A percentile compares a stretch with the other conserved stretches of the same genome.
phyloP scores from a whole-genome alignment of 768 basidiomycete genomes.

The Flagelloscypha sp. region DNA sequence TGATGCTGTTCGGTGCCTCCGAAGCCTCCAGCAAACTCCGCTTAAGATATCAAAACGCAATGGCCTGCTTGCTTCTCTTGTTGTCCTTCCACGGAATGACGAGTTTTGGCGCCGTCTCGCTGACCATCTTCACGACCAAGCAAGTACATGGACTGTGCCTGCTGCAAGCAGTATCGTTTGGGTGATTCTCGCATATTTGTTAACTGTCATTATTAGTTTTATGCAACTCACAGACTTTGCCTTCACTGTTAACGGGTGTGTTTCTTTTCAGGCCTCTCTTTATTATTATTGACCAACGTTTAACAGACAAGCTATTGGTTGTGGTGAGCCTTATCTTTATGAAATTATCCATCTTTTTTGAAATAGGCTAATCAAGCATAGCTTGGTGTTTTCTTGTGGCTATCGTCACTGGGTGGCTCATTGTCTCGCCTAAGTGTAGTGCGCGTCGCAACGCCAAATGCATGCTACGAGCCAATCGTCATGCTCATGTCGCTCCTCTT shows the following conservation, averaged over 20 bases:
- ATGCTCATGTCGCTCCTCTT: too few relatives aligned
- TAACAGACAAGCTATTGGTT: too few relatives aligned
- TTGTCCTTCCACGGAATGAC: constrained; percentile 9
- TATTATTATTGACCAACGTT: too few relatives aligned
- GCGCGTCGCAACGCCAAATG: too few relatives aligned
- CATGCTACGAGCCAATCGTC: too few relatives aligned
- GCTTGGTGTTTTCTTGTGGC: too few relatives aligned
- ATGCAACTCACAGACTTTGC: constrained; percentile 14
- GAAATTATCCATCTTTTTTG: too few relatives aligned
- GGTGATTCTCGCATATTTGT: constrained; percentile 11
- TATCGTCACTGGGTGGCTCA: constrained; percentile 33
- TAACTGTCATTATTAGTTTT: constrained; percentile 13
- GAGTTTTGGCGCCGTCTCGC: constrained; percentile 6
- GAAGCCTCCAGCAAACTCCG: constrained; percentile 11
- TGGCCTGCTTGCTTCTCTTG: constrained; percentile 7
- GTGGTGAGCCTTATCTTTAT: too few relatives aligned
- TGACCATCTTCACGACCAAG: constrained; percentile 11
- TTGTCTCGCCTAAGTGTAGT: constrained; percentile 33
- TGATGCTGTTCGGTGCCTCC: constrained; percentile 26
- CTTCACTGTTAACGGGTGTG: constrained; percentile 4
- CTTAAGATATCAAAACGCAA: constrained; percentile 1
- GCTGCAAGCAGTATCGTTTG: constrained; percentile 11
- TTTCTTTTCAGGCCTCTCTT: too few relatives aligned
- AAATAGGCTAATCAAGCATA: too few relatives aligned
- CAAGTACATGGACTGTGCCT: constrained; percentile 14